phyloP scores from a whole-genome alignment of 257 asterid genomes.

The Solanum bulbocastanum region DNA sequence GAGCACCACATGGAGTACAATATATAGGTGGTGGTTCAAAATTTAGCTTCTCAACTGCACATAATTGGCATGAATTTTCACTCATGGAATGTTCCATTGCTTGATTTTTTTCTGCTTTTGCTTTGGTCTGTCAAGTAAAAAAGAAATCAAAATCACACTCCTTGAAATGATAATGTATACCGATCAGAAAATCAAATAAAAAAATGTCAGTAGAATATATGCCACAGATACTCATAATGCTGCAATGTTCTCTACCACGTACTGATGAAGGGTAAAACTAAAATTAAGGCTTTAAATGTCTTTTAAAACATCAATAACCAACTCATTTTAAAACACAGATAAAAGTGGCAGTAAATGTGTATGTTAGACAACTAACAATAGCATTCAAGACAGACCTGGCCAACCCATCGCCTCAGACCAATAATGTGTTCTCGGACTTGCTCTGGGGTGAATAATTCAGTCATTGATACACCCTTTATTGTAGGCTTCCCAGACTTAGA shows the following conservation, averaged over 20 bases:
- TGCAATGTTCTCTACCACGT: not conserved
- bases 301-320: not conserved
- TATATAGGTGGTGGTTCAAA: constrained; percentile 96
- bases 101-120: constrained; percentile 87
- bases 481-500: constrained; percentile 92
- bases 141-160: not conserved
- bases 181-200: not conserved
- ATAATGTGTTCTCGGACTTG: constrained; percentile 75
- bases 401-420: constrained; percentile 94
- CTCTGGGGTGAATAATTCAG: constrained; percentile 88
- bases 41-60: constrained; percentile 96
- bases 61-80: constrained; percentile 94
- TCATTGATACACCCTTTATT: constrained; percentile 88
- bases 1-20: constrained; percentile 93
- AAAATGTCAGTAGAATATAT: not conserved
- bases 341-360: not conserved
- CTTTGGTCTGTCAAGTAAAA: constrained; percentile 59
- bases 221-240: not conserved
- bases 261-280: not conserved
- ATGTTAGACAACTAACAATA: not conserved
- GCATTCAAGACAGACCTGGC: constrained; percentile 60
- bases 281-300: not conserved
- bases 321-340: not conserved
- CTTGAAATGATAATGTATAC: not conserved
- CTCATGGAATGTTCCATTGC: constrained; percentile 91